phyloP scores from a whole-genome alignment of 257 asterid genomes.

The Gentiana dahurica region DNA sequence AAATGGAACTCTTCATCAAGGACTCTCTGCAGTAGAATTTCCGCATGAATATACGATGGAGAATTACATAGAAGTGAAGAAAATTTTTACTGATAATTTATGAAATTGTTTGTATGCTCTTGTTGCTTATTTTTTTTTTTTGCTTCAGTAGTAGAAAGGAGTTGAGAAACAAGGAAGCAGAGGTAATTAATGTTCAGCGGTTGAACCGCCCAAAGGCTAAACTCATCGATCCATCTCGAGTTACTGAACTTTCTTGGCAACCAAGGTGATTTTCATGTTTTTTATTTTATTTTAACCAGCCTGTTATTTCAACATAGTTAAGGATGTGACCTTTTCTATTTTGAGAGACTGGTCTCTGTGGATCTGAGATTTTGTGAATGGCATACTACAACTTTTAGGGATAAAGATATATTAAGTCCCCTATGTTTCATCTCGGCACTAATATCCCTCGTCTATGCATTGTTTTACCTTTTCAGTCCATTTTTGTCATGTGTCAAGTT shows the following conservation, averaged over 20 bases:
- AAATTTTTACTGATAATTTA: neutral
- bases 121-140: constrained; percentile 5
- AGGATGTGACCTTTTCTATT: too few relatives aligned
- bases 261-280: constrained; percentile 64
- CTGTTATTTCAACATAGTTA: neutral
- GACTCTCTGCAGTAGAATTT: too few relatives aligned
- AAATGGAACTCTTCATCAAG: too few relatives aligned
- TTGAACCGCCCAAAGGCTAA: constrained; percentile 16
- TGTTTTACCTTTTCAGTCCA: too few relatives aligned
- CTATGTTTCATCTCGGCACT: too few relatives aligned
- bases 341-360: too few relatives aligned
- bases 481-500: too few relatives aligned
- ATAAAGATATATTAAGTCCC: too few relatives aligned
- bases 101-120: neutral
- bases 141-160: constrained; percentile 38
- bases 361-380: too few relatives aligned
- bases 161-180: constrained; percentile 36
- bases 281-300: neutral
- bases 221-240: constrained; percentile 52
- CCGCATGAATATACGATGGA: neutral
- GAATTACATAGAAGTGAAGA: neutral
- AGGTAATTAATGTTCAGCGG: constrained; percentile 21
- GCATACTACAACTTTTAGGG: too few relatives aligned
- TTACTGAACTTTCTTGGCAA: constrained; percentile 60
- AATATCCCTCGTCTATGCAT: too few relatives aligned